These are phyloP conservation scores for Gilbertella persicaria DNA, from an alignment of 371 early-diverging fungal species.

Conservation along the genomic window DNA sequence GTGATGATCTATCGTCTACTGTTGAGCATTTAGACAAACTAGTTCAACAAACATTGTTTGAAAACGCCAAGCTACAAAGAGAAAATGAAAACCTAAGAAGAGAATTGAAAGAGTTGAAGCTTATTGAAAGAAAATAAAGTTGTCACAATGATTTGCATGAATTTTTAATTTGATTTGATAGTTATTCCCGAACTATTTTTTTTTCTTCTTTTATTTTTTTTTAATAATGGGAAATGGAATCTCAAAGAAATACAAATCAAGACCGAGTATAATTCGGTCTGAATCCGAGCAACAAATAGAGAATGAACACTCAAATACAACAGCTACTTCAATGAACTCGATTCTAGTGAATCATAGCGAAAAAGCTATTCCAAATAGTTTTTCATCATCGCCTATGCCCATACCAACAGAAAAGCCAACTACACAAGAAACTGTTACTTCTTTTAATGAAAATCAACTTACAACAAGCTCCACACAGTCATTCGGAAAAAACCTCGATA, in stretches of 20 bases:
- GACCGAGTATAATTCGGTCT: constrained; percentile 39
- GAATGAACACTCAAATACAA: constrained; percentile 40
- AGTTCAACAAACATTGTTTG: constrained; percentile 41
- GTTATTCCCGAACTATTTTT: too few relatives aligned
- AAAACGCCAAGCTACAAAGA: constrained; percentile 54
- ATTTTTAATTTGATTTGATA: too few relatives aligned
- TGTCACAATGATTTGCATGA: too few relatives aligned
- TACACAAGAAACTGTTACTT: constrained; percentile 5
- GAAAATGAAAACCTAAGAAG: constrained; percentile 35
- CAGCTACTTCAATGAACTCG: constrained; percentile 42
- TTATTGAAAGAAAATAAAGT: constrained; percentile 3
- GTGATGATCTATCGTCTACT: background rate
- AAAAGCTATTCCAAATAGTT: too few relatives aligned
- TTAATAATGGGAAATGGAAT: constrained; percentile 28
- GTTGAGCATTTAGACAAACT: constrained; percentile 45
- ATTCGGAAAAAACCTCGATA: constrained; percentile 39
- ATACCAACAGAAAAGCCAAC: background rate
- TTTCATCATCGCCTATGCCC: too few relatives aligned
- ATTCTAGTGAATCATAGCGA: constrained; percentile 37
- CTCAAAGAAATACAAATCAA: constrained; percentile 39
- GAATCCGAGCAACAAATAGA: constrained; percentile 34
- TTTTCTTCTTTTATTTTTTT: constrained; percentile 3
- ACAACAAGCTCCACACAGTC: constrained; percentile 38
- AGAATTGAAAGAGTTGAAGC: constrained; percentile 22
- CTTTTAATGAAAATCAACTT: constrained; percentile 4